phyloP scores from a whole-genome alignment of 2,329 filamentous ascomycete genomes.

The Fusarium kyushuense region DNA sequence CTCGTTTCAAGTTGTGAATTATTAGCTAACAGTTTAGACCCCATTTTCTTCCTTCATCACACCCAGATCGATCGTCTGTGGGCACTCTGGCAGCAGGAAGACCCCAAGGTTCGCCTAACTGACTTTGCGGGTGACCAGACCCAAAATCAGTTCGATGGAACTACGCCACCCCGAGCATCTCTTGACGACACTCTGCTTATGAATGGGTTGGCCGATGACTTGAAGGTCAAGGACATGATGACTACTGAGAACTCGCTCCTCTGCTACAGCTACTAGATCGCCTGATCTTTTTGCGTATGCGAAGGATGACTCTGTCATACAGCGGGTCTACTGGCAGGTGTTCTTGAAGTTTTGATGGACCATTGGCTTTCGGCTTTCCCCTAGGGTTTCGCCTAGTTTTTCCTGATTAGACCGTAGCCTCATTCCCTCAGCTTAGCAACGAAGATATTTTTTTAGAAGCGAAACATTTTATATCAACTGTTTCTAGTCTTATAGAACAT shows the following conservation, averaged over 20 bases:
- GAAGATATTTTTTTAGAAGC: too few relatives aligned
- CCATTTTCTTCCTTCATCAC: not conserved
- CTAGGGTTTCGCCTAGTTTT: too few relatives aligned
- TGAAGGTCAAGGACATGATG: not conserved
- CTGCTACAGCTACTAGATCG: not conserved
- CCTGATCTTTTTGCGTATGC: not conserved
- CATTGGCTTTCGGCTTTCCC: too few relatives aligned
- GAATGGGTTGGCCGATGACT: not conserved
- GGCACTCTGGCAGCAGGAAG: not conserved
- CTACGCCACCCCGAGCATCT: not conserved
- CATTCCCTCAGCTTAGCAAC: too few relatives aligned
- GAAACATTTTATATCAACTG: too few relatives aligned
- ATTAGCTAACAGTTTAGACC: not conserved
- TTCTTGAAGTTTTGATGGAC: too few relatives aligned
- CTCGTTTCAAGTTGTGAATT: not conserved
- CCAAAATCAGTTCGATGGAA: not conserved
- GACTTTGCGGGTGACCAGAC: not conserved
- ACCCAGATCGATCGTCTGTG: not conserved
- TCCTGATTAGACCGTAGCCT: too few relatives aligned
- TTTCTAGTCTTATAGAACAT: too few relatives aligned
- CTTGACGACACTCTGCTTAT: not conserved
- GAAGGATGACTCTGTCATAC: rapidly evolving
- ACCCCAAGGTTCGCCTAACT: not conserved
- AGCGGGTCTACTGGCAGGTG: rapidly evolving
- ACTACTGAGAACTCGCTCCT: not conserved